Conservation (phyloP, 768 basidiomycete species). For the Hypholoma sublateritium region DNA sequence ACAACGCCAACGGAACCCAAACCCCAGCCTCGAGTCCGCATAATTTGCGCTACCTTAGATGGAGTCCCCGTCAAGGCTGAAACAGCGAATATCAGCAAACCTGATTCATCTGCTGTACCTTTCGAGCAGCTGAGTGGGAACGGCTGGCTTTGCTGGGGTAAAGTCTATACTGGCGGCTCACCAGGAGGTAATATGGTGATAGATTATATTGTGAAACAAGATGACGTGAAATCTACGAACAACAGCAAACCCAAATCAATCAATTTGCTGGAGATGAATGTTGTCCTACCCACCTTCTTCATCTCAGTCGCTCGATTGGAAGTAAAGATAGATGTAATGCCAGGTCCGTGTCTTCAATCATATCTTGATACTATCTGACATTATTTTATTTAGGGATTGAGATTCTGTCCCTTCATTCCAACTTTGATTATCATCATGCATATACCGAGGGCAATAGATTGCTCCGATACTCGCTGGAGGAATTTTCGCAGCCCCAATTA, state of each 20-base stretch:
- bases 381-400: slow-evolving; percentile 36
- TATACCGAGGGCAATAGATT: slow-evolving; percentile 43
- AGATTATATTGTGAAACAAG: slow-evolving; percentile 61
- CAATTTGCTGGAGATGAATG: slow-evolving; percentile 27
- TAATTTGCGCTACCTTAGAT: slow-evolving; percentile 61
- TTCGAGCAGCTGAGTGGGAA: slow-evolving; percentile 56
- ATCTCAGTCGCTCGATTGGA: slow-evolving; percentile 69
- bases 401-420: slow-evolving; percentile 47
- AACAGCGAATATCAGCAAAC: slow-evolving; percentile 40
- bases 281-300: slow-evolving; percentile 71
- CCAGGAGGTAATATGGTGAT: slow-evolving; percentile 54
- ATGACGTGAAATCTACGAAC: slow-evolving; percentile 21
- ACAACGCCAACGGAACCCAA: slow-evolving; percentile 15
- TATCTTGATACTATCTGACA: slow-evolving; percentile 6
- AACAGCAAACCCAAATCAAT: slow-evolving; percentile 38
- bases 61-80: slow-evolving; percentile 66
- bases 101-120: slow-evolving; percentile 35
- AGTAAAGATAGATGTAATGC: slow-evolving; percentile 51
- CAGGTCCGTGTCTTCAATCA: slow-evolving; percentile 42
- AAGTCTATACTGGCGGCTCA: slow-evolving; percentile 51
- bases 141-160: slow-evolving; percentile 68
- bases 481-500: slow-evolving; percentile 58
- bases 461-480: slow-evolving; percentile 55
- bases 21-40: slow-evolving; percentile 45
- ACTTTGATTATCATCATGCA: slow-evolving; percentile 52